Percentiles rank a stretch among this genome's conserved stretches.
These are phyloP conservation scores for Ilex asprella DNA, from an alignment of 257 asterid genomes.

Conservation along the genomic window DNA sequence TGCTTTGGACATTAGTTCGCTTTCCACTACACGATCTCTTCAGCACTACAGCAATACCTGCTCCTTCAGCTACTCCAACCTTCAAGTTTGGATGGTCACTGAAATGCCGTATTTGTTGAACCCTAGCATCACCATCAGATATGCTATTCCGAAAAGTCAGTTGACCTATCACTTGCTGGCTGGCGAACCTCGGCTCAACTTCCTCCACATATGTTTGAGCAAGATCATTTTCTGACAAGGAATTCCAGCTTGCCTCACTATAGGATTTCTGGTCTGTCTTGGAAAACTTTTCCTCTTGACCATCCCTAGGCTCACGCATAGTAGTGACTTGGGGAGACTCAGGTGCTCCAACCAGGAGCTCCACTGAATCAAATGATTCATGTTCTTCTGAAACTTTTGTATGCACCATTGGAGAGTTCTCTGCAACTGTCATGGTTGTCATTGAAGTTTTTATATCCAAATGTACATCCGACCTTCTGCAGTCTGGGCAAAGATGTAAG, in stretches of 20 bases:
- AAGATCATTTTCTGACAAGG: slow-evolving; percentile 13
- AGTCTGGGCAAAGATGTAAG: slow-evolving; percentile 45
- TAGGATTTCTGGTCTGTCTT: slow-evolving; percentile 20
- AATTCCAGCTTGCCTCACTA: slow-evolving; percentile 23
- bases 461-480: slow-evolving; percentile 37
- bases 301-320: slow-evolving; percentile 24
- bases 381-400: slow-evolving; percentile 21
- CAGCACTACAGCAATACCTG: slow-evolving; percentile 76
- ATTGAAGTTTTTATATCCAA: slow-evolving; percentile 21
- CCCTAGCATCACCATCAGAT: slow-evolving; percentile 19
- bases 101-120: slow-evolving; percentile 18
- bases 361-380: slow-evolving; percentile 26
- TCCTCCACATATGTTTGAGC: slow-evolving; percentile 22
- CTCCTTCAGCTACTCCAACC: slow-evolving; percentile 49
- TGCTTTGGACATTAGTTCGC: slow-evolving; percentile 59
- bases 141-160: slow-evolving; percentile 10
- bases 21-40: slow-evolving; percentile 47
- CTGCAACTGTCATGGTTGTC: slow-evolving; percentile 12
- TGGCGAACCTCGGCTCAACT: slow-evolving; percentile 14
- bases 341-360: slow-evolving; percentile 23
- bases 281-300: slow-evolving; percentile 20
- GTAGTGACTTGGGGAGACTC: slow-evolving; percentile 28
- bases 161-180: slow-evolving; percentile 23
- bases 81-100: slow-evolving; percentile 25
- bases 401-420: slow-evolving; percentile 24